Evolutionary conservation across 805 yeast genomes (phyloP), one percentile per base, ranked within the genome.

Genomic region (Kluyveromyces dobzhanskii): DNA sequence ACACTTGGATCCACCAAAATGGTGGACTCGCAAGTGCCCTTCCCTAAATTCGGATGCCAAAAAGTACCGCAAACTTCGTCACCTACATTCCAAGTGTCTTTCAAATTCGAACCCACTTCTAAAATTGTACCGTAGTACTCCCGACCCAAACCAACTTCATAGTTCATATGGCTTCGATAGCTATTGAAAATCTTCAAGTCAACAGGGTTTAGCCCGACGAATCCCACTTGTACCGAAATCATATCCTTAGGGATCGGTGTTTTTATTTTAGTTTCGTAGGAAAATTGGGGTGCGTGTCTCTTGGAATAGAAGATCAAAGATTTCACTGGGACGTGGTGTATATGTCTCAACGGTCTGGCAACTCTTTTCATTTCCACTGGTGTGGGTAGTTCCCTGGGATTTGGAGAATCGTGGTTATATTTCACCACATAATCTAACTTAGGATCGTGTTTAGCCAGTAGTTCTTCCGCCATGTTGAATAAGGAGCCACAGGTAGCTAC

Each of bases 141-240:
- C 48, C 81, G 72, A 1, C 92, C 92, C 21, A 80, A 56, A 6
- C 88, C 87, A 46, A 76, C 70, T 41, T 70, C 73, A 30, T 75
- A 72, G 40, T 67, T 70, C 38, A 75, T 57, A 44, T 76, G 73
- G 18, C 67, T 57, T 13, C 67, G 53, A 49, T 76, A 78, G 29
- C 75, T 70, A 50, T 76, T 73, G 51, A 74, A 65, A 38, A 80
- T 73, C 42, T 78, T 69, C 47, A 78, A 51, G 51, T 83, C 94
- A 36, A 73, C 66, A 2, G 90, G 83, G 49, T 78, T 80, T 28
- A 84, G 61, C 1, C 81, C 74, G 1, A 75, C 78, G 41, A 73
- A 73, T 33, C 65, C 63, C 17, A 80, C 75, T 46, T 78, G 73
- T 10, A 84, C 75, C 16, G 82, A 63, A 4, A 82, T 51, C 37